Conservation (phyloP, 2,329 filamentous ascomycete species). For the Sporothrix schenckii region DNA sequence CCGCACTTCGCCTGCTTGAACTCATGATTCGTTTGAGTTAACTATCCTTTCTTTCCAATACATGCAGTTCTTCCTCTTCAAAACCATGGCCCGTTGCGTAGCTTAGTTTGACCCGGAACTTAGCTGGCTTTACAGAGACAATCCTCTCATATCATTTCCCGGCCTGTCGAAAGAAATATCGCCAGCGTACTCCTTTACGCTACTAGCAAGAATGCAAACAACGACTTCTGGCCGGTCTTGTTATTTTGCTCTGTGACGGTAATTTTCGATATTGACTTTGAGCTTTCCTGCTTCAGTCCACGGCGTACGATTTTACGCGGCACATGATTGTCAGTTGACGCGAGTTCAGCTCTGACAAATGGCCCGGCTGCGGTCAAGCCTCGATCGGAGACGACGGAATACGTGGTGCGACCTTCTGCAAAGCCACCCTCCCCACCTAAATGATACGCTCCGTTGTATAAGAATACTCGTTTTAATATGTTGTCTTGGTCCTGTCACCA, state of each 20-base stretch:
- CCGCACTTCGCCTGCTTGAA: too few species aligned
- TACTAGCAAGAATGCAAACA: not conserved
- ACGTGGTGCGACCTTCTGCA: conserved; percentile 18
- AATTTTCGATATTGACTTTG: not conserved
- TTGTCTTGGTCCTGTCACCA: not conserved
- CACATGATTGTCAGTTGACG: conserved; percentile 32
- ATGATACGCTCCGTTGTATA: not conserved
- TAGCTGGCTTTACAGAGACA: not conserved
- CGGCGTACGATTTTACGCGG: not conserved
- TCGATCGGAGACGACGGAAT: not conserved
- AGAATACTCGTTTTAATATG: not conserved
- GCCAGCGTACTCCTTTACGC: too few species aligned
- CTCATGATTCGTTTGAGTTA: too few species aligned
- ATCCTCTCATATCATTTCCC: not conserved
- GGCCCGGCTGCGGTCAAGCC: not conserved
- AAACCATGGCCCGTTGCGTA: not conserved
- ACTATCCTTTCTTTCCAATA: not conserved
- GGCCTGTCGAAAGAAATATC: too few species aligned
- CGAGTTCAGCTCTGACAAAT: conserved; percentile 19
- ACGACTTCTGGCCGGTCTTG: not conserved
- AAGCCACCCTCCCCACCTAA: not conserved
- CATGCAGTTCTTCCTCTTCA: not conserved
- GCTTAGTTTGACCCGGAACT: not conserved
- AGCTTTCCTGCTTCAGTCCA: not conserved
- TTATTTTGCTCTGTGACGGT: not conserved